phyloP scores from a whole-genome alignment of 352 stramenopile genomes.

The Phytophthora sp. region DNA sequence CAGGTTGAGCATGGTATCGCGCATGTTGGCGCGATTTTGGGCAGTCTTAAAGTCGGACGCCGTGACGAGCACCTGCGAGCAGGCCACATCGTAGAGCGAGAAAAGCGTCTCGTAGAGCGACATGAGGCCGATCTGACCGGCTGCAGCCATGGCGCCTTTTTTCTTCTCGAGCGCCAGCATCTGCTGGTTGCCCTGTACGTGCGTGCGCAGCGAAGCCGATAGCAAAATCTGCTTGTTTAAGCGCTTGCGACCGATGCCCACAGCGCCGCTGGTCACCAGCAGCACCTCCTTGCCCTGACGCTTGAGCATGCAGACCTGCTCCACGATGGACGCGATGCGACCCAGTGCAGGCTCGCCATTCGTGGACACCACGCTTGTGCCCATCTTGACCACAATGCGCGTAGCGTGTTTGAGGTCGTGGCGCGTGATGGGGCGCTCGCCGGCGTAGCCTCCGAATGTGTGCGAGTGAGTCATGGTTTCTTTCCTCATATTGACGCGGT shows the following conservation, averaged over 20 bases:
- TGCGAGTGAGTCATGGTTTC: conserved; percentile 60
- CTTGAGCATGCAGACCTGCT: conserved; percentile 95
- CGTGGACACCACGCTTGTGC: conserved; percentile 95
- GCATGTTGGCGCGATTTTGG: conserved; percentile 85
- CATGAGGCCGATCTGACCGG: conserved; percentile 98
- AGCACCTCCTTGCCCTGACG: conserved; percentile 90
- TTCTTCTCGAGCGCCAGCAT: conserved; percentile 92
- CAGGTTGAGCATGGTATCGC: conserved; percentile 91
- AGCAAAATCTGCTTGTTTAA: conserved; percentile 95
- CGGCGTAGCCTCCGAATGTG: conserved; percentile 41
- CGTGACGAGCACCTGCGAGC: conserved; percentile 92
- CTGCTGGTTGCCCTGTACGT: conserved; percentile 89
- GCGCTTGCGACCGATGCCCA: conserved; percentile 93
- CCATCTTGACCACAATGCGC: conserved; percentile 96
- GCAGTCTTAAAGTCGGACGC: conserved; percentile 85
- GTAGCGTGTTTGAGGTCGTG: conserved; percentile 77
- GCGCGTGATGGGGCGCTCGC: conserved; percentile 61
- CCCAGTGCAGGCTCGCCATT: conserved; percentile 92
- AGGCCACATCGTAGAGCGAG: conserved; percentile 93
- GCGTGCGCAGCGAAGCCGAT: conserved; percentile 83
- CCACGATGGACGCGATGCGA: conserved; percentile 90
- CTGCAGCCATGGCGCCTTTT: conserved; percentile 88
- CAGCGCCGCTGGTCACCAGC: conserved; percentile 91
- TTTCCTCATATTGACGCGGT: conserved; percentile 44
- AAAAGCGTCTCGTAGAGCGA: conserved; percentile 98